Base-by-base conservation (phyloP, 192 early-diverging fungal genomes). In the Coemansia sp. region DNA sequence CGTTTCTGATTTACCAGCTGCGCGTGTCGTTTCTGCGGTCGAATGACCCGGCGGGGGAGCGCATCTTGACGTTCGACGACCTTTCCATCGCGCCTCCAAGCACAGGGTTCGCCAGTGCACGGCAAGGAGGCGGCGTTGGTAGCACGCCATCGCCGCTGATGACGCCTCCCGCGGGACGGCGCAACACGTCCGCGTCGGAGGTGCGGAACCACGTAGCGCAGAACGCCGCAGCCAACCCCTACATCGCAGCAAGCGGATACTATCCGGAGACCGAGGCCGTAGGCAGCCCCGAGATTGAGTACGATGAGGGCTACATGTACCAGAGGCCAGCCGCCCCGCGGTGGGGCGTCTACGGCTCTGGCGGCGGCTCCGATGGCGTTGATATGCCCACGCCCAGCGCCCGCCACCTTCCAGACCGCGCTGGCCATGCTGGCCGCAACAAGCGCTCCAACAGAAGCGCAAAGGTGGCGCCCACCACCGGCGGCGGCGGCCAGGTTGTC, bases 1-100 rank as follows among this genome's bases (percentile, higher is more conserved):
- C 85, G 6, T 93, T 88, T 75, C 78, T 93, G 24, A 86, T 93
- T 62, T 90, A 93, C 71, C 86, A 88, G 69, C 85, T 91, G 51
- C 87, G 91, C n/a, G 83, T 93, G 12, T 86, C 89, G 62, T 91
- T 91, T 71, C 71, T 93, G 48, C 86, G 88, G 20, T 76, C 91
- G 15, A 90, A 90, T 70, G 92, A 93, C 72, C 85, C 88, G 12
- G 81, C 83, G 5, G 90, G 86, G 4, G 88, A 88, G 64, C 90
- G 90, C n/a, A 80, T 93, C 48, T 85, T 93, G 67, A 87, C 88
- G 3, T 92, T 93, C 57, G 70, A 69, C 55, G 76, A 78, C 82
- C 80, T 61, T 61, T 71, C 72, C 16, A 53, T 72, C 30, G 69
- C 74, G 21, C 65, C 62, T 18, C 16, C 43, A 24, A 36, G 6